Conservation (phyloP, 2,329 filamentous ascomycete genomes). For the Neurospora sp. region DNA sequence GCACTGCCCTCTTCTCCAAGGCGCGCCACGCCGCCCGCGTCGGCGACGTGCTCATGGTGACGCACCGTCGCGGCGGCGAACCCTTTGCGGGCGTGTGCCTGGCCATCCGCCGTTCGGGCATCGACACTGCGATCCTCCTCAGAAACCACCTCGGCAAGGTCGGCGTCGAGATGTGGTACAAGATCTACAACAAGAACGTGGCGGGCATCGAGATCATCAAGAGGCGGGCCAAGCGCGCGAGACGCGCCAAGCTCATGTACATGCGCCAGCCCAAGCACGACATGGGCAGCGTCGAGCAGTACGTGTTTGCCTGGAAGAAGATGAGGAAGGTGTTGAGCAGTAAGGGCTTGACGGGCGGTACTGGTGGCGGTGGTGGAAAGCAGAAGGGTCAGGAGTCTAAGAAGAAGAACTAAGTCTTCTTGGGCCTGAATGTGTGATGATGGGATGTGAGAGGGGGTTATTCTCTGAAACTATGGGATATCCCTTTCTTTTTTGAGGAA, state of each 20-base stretch:
- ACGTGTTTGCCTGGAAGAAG: slow-evolving; percentile 54
- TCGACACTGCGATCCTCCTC: slow-evolving; percentile 80
- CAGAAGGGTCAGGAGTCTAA: slow-evolving; percentile 9
- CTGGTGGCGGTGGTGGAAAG: slow-evolving; percentile 10
- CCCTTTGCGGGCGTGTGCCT: slow-evolving; percentile 85
- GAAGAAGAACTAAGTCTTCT: slow-evolving; percentile 12
- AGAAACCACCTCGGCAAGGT: slow-evolving; percentile 78
- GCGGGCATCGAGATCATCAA: slow-evolving; percentile 90
- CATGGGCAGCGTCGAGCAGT: slow-evolving; percentile 71
- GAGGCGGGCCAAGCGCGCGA: slow-evolving; percentile 71
- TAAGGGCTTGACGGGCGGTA: slow-evolving; percentile 8
- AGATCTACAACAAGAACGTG: slow-evolving; percentile 84
- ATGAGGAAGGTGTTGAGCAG: slow-evolving; percentile 29
- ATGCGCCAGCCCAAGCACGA: slow-evolving; percentile 85
- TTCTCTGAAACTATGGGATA: background rate
- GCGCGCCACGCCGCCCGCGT: slow-evolving; percentile 64
- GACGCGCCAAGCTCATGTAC: slow-evolving; percentile 80
- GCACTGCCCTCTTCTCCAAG: slow-evolving; percentile 70
- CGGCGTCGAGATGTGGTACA: slow-evolving; percentile 95
- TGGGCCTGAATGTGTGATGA: background rate
- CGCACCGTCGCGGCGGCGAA: slow-evolving; percentile 67
- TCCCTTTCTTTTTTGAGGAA: background rate
- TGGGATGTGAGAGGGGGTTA: background rate
- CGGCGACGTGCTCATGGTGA: slow-evolving; percentile 87
- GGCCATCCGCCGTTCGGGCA: slow-evolving; percentile 75